Evolutionary conservation across 2,329 filamentous ascomycete species (phyloP), one percentile per base, ranked within the genome.

Genomic region (Neopestalotiopsis clavispora): DNA sequence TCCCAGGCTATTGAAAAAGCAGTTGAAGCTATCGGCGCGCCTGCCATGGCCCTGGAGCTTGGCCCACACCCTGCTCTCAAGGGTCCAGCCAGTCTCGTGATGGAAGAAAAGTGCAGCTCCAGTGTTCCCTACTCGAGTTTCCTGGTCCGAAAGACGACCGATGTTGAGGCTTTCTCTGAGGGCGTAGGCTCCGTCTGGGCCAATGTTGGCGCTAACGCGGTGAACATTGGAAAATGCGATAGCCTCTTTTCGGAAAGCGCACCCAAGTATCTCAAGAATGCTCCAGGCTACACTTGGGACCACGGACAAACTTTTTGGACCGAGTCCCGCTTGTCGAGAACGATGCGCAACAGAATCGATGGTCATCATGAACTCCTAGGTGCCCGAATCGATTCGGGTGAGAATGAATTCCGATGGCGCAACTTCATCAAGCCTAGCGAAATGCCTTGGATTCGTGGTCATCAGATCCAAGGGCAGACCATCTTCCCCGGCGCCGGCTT

Each of bases 401-500:
- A 56, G 0, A 68, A 70, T 10, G 14, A 69, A 5, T 6, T 68
- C 9, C 23, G 40, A 3, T 75, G 73, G 73, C 52, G 61, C 7
- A 34, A 73, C 40, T 2, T 72, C 0, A 28, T 75, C 0, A 40
- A 60, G 1, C 30, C 62, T 0, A 59, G 10, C 1, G 70, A 73
- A n/a, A 42, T 72, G 14, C 28, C 17, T 3, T 75, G 73, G 72
- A 17, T 75, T 1, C 3, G 14, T 1, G 67, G 65, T 2, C 73
- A 75, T 30, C n/a, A 13, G 0, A 17, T 75, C 14, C 68, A 74
- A 34, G 66, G 67, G 13, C 68, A 71, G 20, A 56, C 66, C 6
- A 64, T 75, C 7, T 73, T 73, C 32, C 73, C 73, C 1, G 73
- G 71, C 2, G 65, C 71, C 6, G 73, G 69, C 2, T 75, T 73